Evolutionary conservation across 73 alveolate genomes (phyloP).

Genomic region (Diophrys sp.): DNA sequence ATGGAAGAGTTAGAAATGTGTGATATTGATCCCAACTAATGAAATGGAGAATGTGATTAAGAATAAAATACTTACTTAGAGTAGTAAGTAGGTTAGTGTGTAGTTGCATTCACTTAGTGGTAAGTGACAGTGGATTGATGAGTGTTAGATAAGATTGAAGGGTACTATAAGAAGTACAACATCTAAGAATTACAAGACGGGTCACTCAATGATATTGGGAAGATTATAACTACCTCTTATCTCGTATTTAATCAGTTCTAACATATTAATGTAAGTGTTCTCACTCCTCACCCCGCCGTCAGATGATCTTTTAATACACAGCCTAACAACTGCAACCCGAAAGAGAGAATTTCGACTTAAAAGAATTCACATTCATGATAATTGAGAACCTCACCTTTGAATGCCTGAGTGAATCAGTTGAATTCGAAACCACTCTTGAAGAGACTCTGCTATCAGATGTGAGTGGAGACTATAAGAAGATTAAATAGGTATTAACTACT

Average conservation of each 20-base stretch:
- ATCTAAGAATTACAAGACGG: neutral
- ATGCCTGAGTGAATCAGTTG: neutral
- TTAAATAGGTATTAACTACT: neutral
- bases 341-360: neutral
- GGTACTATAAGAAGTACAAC: neutral
- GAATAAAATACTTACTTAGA: neutral
- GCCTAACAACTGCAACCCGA: neutral
- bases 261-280: no score
- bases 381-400: neutral
- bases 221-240: neutral
- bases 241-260: neutral
- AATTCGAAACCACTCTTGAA: neutral
- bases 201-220: neutral
- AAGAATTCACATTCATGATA: neutral
- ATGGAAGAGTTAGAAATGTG: neutral
- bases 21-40: neutral
- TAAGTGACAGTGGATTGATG: neutral
- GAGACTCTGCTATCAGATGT: neutral
- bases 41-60: neutral
- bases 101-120: neutral
- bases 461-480: neutral
- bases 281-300: no score
- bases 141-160: neutral
- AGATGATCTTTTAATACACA: neutral
- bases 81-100: neutral